Conservation (phyloP, 139 green algal species). For the Coelastrella sp. region DNA sequence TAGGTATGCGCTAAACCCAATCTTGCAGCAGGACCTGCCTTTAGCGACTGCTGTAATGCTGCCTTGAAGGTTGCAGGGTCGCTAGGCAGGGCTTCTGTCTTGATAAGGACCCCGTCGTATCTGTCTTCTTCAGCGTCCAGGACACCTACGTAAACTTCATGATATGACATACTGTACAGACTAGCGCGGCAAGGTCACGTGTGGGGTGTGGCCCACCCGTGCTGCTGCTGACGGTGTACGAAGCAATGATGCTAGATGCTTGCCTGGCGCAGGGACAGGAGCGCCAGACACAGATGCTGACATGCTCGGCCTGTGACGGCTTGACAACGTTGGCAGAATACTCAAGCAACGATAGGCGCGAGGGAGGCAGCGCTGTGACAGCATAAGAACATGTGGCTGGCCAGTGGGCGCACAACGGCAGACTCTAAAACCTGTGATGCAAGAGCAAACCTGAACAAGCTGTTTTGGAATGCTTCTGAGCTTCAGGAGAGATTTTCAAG, state of each 20-base stretch:
- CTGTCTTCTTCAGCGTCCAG: slow-evolving; percentile 56
- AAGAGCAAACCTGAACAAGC: too few species aligned
- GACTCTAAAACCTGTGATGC: too few species aligned
- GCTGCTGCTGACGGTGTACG: background rate
- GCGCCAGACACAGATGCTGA: background rate
- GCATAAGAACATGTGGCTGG: background rate
- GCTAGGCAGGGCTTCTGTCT: slow-evolving; percentile 55
- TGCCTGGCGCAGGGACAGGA: too few species aligned
- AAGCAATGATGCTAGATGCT: background rate
- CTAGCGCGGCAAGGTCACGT: background rate
- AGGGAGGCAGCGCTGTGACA: background rate
- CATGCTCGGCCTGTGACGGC: background rate
- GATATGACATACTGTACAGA: background rate
- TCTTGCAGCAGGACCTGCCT: too few species aligned
- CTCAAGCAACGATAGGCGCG: background rate
- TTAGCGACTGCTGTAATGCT: slow-evolving; percentile 55
- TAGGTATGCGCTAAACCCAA: too few species aligned
- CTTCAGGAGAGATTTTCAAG: too few species aligned
- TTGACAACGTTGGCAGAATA: background rate
- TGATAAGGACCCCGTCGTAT: slow-evolving; percentile 75
- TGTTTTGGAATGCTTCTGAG: too few species aligned
- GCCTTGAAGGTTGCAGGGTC: slow-evolving; percentile 58
- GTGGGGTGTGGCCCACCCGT: background rate
- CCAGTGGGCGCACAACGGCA: too few species aligned
- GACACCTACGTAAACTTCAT: background rate